These are phyloP conservation scores for Echria macrotheca DNA, from an alignment of 495 filamentous ascomycete genomes.

Conservation along the genomic window DNA sequence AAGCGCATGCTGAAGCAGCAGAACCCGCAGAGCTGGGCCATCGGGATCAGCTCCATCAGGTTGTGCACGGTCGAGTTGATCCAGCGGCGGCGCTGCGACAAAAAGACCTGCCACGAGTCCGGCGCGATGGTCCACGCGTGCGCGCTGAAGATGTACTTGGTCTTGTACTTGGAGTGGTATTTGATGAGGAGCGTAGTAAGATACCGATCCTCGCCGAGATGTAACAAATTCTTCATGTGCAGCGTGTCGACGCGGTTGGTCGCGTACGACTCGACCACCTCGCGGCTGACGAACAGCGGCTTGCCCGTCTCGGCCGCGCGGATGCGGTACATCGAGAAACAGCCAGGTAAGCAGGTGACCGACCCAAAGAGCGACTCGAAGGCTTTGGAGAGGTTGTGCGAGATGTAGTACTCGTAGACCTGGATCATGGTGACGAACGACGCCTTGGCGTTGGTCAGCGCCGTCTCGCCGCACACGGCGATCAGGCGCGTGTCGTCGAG, in stretches of 20 bases:
- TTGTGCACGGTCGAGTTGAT: conserved; percentile 99
- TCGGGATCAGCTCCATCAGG: conserved; percentile 86
- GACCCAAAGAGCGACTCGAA: conserved; percentile 97
- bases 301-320: conserved; percentile 90
- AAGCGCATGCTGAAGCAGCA: conserved; percentile 99
- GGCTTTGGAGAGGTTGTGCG: conserved; percentile 96
- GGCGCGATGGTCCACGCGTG: conserved; percentile 96
- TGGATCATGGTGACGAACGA: conserved; percentile 98
- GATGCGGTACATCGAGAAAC: conserved; percentile 98
- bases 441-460: conserved; percentile 84
- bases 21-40: conserved; percentile 95
- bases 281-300: conserved; percentile 89
- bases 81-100: conserved; percentile 97
- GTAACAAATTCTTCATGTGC: conserved; percentile 97
- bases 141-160: conserved; percentile 88
- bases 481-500: conserved; percentile 86
- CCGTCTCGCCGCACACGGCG: conserved; percentile 91
- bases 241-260: conserved; percentile 95
- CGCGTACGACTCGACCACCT: conserved; percentile 79
- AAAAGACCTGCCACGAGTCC: conserved; percentile 86
- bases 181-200: conserved; percentile 93
- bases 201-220: conserved; percentile 93
- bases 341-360: conserved; percentile 94
- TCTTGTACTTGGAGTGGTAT: conserved; percentile 89
- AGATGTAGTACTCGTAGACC: conserved; percentile 99